These are phyloP conservation scores for Sporodiniella umbellata DNA, from an alignment of 371 early-diverging fungal genomes.

Conservation along the genomic window DNA sequence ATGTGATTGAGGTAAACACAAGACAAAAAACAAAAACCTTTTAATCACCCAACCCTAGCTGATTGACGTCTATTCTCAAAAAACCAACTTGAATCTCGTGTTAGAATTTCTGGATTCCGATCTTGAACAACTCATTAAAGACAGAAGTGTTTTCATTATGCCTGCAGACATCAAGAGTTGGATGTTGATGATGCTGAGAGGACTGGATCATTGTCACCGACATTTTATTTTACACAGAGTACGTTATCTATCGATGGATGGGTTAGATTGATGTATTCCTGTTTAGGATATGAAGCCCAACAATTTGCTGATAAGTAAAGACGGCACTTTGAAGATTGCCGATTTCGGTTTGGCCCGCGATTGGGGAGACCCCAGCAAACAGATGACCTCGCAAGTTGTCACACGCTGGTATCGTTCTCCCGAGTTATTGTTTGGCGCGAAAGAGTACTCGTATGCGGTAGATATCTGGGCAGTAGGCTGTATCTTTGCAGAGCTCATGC, in stretches of 20 bases:
- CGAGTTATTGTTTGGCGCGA: conserved; percentile 94
- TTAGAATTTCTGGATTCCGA: conserved; percentile 96
- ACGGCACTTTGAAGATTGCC: conserved; percentile 96
- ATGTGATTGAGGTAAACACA: conserved; percentile 75
- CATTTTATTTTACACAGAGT: conserved; percentile 94
- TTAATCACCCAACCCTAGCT: conserved; percentile 48
- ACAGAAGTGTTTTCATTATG: conserved; percentile 89
- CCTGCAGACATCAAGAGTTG: conserved; percentile 98
- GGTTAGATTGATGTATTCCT: too few relatives aligned
- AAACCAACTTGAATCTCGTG: conserved; percentile 91
- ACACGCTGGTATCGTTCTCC: conserved; percentile 99
- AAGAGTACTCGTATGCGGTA: conserved; percentile 84
- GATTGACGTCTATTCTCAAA: conserved; percentile 93
- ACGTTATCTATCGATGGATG: too few relatives aligned
- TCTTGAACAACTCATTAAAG: conserved; percentile 97
- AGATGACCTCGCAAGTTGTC: conserved; percentile 94
- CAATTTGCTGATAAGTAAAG: conserved; percentile 92
- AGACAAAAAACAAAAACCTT: not conserved
- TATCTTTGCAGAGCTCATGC: conserved; percentile 98
- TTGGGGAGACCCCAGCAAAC: conserved; percentile 80
- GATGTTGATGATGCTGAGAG: conserved; percentile 97
- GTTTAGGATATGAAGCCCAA: conserved; percentile 99
- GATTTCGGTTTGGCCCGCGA: conserved; percentile 99
- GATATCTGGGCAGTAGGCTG: conserved; percentile 99
- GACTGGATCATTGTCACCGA: conserved; percentile 91